Conservation (phyloP, 108 stramenopile genomes). For the Mayamaea pseudoterrestris region DNA sequence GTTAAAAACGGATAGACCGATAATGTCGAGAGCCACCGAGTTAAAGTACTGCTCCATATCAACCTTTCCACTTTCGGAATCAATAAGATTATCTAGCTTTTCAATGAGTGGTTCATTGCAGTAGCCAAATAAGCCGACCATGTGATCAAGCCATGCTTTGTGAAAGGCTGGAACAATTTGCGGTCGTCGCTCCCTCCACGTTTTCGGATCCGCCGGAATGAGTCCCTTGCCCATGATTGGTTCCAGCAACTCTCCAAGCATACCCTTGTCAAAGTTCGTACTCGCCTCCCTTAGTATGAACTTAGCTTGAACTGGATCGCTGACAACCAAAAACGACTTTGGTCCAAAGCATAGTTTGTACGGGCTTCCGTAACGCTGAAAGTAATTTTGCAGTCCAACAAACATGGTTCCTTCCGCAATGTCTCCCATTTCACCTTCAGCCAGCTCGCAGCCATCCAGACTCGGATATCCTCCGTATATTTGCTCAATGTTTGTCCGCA, state of each 20-base stretch:
- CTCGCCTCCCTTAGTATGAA: conserved; percentile 84
- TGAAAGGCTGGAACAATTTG: conserved; percentile 95
- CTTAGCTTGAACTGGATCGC: conserved; percentile 81
- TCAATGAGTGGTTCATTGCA: conserved; percentile 79
- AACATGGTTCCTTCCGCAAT: conserved; percentile 90
- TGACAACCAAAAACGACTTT: conserved; percentile 90
- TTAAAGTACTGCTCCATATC: conserved; percentile 92
- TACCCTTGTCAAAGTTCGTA: conserved; percentile 76
- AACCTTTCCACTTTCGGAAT: conserved; percentile 38
- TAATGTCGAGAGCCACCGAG: conserved; percentile 87
- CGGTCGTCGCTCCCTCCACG: conserved; percentile 83
- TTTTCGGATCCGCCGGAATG: conserved; percentile 84
- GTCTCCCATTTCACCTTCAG: conserved; percentile 83
- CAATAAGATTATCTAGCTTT: conserved; percentile 36
- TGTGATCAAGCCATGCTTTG: conserved; percentile 89
- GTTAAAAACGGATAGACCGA: conserved; percentile 89
- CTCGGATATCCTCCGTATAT: conserved; percentile 90
- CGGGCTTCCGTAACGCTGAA: conserved; percentile 60
- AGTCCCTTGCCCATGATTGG: conserved; percentile 92
- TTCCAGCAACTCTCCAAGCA: conserved; percentile 80
- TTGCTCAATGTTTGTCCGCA: conserved; percentile 87
- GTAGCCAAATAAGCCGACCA: conserved; percentile 86
- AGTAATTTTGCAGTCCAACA: conserved; percentile 84
- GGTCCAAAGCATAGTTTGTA: conserved; percentile 97
- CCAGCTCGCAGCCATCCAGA: conserved; percentile 82